These are phyloP conservation scores for Hirsutella rhossiliensis DNA, from an alignment of 2,329 filamentous ascomycete genomes.

Conservation along the genomic window DNA sequence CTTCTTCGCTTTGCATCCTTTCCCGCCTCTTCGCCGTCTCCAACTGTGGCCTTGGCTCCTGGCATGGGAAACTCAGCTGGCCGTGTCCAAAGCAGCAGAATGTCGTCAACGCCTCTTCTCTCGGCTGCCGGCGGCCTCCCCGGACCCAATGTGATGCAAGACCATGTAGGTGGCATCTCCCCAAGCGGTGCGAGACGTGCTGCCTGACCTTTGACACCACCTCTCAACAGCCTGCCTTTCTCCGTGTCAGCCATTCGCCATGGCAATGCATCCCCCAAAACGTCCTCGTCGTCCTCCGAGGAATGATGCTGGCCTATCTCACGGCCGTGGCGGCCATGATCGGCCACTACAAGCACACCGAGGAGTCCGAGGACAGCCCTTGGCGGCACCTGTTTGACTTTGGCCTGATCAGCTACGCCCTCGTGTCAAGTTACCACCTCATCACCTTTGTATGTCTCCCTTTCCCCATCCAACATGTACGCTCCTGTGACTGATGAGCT, in stretches of 20 bases:
- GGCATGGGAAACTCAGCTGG: not conserved
- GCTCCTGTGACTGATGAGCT: not conserved
- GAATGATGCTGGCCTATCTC: conserved; percentile 29
- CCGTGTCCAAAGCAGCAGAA: conserved; percentile 5
- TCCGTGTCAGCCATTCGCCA: conserved; percentile 38
- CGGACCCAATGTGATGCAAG: conserved; percentile 19
- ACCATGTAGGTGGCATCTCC: conserved; percentile 15
- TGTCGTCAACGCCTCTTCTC: conserved; percentile 24
- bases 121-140: conserved; percentile 15
- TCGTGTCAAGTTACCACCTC: conserved; percentile 33
- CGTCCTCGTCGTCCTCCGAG: conserved; percentile 30
- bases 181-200: not conserved
- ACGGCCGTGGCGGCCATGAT: conserved; percentile 27
- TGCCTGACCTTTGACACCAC: not conserved
- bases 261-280: conserved; percentile 35
- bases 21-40: not conserved
- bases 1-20: not conserved
- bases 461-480: not conserved
- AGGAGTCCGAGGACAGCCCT: conserved; percentile 22
- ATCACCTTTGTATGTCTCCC: conserved; percentile 30
- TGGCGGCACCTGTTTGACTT: conserved; percentile 38
- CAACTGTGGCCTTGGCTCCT: not conserved
- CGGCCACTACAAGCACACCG: conserved; percentile 31
- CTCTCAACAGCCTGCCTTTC: conserved; percentile 31
- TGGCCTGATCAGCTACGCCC: conserved; percentile 28